Evolutionary conservation across 2,329 filamentous ascomycete genomes (phyloP), one percentile per base, ranked within the genome.

Genomic region (Stemphylium vesicarium): DNA sequence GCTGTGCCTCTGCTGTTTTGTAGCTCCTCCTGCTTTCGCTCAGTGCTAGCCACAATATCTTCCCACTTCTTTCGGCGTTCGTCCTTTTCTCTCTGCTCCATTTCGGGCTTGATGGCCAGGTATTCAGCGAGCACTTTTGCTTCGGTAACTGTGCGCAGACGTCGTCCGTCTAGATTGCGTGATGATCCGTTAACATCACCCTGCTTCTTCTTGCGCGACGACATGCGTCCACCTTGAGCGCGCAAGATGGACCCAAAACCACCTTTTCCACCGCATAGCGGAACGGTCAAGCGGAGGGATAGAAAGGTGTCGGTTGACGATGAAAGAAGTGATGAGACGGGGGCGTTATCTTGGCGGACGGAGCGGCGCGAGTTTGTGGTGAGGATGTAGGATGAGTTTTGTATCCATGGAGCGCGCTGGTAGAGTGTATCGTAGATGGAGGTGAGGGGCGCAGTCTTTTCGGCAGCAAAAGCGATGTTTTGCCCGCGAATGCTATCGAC

Each of bases 191-290:
- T 94, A 58, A 92, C 88, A 33, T 96, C 92, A 48, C 86, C 88
- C 51, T 88, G 88, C 70, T 88, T 88, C 82, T 94, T 95, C 80
- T 96, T 96, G 65, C 88, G 86, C n/a, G 91, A 94, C 2, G 92
- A 96, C 95, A 99, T 99, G 79, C 96, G 94, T 36, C 96, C 95
- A 72, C 96, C 95, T 3, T 95, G 95, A 0, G 96, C 95, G 71
- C 96, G 91, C 33, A 99, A 87, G 76, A 99, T 96, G 1, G 94
- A 98, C 49, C 95, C 95, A 74, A 99, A 99, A 70, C 95, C 95
- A 76, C 95, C 95, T 74, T 99, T 99, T 73, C 96, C 96, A 79
- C 96, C 95, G 65, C 89, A 90, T 35, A 97, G 79, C 5, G 90
- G 89, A 1, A 88, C 81, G 6, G 87, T 88, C 26, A 99, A 85